A percentile compares a stretch with the other conserved stretches of the same genome.
These are phyloP conservation scores for Favolaschia claudopus DNA, from an alignment of 768 basidiomycete species.

Conservation along the genomic window DNA sequence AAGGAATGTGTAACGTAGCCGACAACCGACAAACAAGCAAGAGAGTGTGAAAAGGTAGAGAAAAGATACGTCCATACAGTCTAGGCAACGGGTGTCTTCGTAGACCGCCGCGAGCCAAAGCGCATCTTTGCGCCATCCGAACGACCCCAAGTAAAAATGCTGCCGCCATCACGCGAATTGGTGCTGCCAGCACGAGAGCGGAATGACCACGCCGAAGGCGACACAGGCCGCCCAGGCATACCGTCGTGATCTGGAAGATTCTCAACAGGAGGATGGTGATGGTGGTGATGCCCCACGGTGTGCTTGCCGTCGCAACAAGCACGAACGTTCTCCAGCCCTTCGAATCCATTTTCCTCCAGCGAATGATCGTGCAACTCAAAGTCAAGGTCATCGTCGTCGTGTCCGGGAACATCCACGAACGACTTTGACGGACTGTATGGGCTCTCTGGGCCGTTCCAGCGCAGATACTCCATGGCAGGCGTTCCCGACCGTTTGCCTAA, in stretches of 20 bases:
- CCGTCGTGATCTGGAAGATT: constrained; percentile 48
- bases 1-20: constrained; percentile 18
- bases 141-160: constrained; percentile 74
- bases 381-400: constrained; percentile 72
- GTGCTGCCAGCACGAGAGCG: constrained; percentile 81
- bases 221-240: constrained; percentile 62
- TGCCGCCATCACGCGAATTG: constrained; percentile 69
- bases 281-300: constrained; percentile 72
- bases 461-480: constrained; percentile 89
- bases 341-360: constrained; percentile 80
- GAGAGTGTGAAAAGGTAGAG: background rate
- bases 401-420: constrained; percentile 59
- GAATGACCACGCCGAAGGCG: constrained; percentile 84
- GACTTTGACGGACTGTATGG: constrained; percentile 80
- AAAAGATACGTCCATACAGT: constrained; percentile 8
- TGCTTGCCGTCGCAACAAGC: constrained; percentile 90
- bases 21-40: constrained; percentile 12
- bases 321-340: constrained; percentile 94
- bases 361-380: constrained; percentile 85
- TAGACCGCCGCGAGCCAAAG: constrained; percentile 74
- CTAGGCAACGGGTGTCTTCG: constrained; percentile 46
- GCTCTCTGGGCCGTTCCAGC: constrained; percentile 78
- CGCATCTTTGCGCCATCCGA: constrained; percentile 71
- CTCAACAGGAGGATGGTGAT: constrained; percentile 32
- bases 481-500: constrained; percentile 89